Percentiles rank a stretch among this genome's conserved stretches.
phyloP scores from a whole-genome alignment of 176 grass and related monocot genomes.

The Musa troglodytarum region DNA sequence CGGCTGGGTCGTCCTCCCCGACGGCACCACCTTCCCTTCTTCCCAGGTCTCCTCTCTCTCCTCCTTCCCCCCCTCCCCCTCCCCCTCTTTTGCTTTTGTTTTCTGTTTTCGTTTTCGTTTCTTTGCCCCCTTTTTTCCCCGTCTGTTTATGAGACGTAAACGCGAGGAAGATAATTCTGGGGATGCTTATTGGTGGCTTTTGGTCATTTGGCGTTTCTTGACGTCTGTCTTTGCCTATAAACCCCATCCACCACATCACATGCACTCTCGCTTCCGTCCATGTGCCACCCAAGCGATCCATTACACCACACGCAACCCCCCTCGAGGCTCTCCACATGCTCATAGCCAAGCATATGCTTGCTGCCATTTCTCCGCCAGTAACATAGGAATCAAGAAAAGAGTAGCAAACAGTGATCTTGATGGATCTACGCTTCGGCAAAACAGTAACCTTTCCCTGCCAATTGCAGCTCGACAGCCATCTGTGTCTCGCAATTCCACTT shows the following conservation, averaged over 20 bases:
- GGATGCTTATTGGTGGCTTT: neutral
- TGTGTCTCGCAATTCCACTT: neutral
- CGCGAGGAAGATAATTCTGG: neutral
- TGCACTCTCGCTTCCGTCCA: neutral
- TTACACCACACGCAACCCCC: neutral
- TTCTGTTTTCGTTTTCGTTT: neutral
- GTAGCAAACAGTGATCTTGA: neutral
- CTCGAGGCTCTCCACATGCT: neutral
- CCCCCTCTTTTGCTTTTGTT: neutral
- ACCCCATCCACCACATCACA: neutral
- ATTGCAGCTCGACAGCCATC: neutral
- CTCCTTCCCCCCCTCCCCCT: neutral
- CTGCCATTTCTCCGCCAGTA: neutral
- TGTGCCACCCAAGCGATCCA: neutral
- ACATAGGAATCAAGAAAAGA: no score
- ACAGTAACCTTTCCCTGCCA: neutral
- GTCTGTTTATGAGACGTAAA: neutral
- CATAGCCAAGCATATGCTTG: neutral
- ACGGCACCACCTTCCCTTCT: conserved; percentile 22
- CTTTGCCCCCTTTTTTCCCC: conserved; percentile 5
- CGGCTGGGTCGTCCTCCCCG: conserved; percentile 47
- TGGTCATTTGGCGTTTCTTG: neutral
- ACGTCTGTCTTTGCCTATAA: neutral
- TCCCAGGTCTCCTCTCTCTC: conserved; percentile 11
- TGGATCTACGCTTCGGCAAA: neutral